phyloP scores from a whole-genome alignment of 805 yeast genomes.

The Wickerhamiella domercqiae region DNA sequence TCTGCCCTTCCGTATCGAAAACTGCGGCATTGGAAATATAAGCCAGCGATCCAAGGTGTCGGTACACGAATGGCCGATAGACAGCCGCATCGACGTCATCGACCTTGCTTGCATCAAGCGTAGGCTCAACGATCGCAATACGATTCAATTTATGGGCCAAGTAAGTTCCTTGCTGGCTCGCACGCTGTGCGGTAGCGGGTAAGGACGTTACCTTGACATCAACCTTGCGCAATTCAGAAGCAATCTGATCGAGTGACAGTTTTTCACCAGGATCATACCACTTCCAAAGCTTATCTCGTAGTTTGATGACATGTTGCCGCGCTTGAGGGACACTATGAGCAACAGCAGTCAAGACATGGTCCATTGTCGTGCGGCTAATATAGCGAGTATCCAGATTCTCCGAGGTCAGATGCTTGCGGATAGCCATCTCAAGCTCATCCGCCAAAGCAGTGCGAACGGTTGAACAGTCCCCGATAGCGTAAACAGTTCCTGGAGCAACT shows the following conservation, averaged over 20 bases:
- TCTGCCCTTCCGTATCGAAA: constrained; percentile 37
- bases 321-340: constrained; percentile 16
- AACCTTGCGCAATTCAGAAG: constrained; percentile 35
- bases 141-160: constrained; percentile 44
- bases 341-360: constrained; percentile 10
- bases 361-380: constrained; percentile 20
- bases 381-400: constrained; percentile 27
- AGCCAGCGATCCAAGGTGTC: constrained; percentile 52
- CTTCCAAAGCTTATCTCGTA: constrained; percentile 13
- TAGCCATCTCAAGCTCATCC: constrained; percentile 37
- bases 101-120: constrained; percentile 19
- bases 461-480: constrained; percentile 60
- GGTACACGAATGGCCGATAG: constrained; percentile 44
- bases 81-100: constrained; percentile 42
- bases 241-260: constrained; percentile 37
- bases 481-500: constrained; percentile 50
- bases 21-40: constrained; percentile 59
- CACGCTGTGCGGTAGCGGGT: constrained; percentile 65
- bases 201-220: constrained; percentile 50
- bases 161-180: constrained; percentile 55
- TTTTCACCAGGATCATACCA: constrained; percentile 13
- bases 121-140: constrained; percentile 25
- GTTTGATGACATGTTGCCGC: constrained; percentile 13
- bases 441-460: constrained; percentile 48
- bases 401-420: constrained; percentile 24